Conservation (phyloP, 1,139 yeast species). For the Zygoascus sp. region DNA sequence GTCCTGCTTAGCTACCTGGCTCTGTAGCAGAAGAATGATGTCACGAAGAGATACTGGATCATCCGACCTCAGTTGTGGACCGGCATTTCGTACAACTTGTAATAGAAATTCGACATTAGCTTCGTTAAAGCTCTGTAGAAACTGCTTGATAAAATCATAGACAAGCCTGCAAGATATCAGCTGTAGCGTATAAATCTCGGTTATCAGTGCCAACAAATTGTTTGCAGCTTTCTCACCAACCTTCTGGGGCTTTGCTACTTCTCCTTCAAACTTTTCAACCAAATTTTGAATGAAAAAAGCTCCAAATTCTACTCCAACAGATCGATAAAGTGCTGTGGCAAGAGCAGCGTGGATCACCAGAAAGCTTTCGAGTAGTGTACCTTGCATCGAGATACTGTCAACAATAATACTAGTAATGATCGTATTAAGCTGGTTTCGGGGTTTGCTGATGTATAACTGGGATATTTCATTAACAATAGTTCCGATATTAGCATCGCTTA, state of each 20-base stretch:
- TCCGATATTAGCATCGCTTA: constrained; percentile 78
- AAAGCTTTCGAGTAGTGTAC: constrained; percentile 66
- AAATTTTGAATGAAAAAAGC: constrained; percentile 77
- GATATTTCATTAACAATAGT: constrained; percentile 67
- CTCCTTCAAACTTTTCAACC: constrained; percentile 57
- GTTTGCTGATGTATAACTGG: constrained; percentile 54
- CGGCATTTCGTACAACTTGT: constrained; percentile 67
- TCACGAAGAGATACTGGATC: constrained; percentile 85
- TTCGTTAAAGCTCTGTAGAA: constrained; percentile 60
- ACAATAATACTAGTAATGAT: constrained; percentile 58
- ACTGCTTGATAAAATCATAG: constrained; percentile 64
- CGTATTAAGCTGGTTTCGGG: constrained; percentile 75
- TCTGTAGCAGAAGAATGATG: constrained; percentile 58
- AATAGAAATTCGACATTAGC: constrained; percentile 71
- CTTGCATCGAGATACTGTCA: constrained; percentile 64
- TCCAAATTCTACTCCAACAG: constrained; percentile 84
- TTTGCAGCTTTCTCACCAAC: constrained; percentile 49
- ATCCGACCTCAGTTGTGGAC: constrained; percentile 81
- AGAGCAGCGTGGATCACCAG: constrained; percentile 77
- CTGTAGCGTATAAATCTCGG: constrained; percentile 74
- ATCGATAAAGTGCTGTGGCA: constrained; percentile 65
- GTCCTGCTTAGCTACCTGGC: constrained; percentile 39
- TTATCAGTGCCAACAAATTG: constrained; percentile 67
- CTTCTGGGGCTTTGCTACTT: constrained; percentile 25
- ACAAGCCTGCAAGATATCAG: constrained; percentile 67